These are phyloP conservation scores for Penicillium pulvis DNA, from an alignment of 495 filamentous ascomycete genomes.

Conservation along the genomic window DNA sequence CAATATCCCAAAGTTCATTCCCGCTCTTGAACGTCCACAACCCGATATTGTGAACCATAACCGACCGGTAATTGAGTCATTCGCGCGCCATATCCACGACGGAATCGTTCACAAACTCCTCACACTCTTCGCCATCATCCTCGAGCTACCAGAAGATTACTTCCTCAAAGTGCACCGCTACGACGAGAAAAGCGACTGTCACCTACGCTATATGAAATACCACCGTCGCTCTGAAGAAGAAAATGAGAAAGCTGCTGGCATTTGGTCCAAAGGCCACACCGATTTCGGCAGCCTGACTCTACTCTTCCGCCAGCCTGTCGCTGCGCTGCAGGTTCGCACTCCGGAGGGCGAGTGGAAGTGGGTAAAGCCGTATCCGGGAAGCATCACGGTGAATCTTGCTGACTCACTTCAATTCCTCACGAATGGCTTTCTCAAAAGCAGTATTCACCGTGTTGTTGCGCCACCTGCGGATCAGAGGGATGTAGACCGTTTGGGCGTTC, in stretches of 20 bases:
- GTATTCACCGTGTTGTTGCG: constrained; percentile 51
- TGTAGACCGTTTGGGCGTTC: constrained; percentile 46
- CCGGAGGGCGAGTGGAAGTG: constrained; percentile 32
- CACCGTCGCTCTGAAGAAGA: constrained; percentile 46
- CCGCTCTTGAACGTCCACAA: constrained; percentile 41
- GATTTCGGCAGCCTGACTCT: constrained; percentile 57
- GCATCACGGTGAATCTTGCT: constrained; percentile 51
- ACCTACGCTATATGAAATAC: constrained; percentile 60
- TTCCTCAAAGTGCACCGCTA: constrained; percentile 54
- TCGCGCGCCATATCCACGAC: constrained; percentile 49
- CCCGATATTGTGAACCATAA: constrained; percentile 43
- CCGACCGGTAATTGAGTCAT: constrained; percentile 47
- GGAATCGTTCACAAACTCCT: constrained; percentile 49
- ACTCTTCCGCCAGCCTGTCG: constrained; percentile 57
- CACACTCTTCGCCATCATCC: constrained; percentile 48
- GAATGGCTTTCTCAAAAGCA: constrained; percentile 47
- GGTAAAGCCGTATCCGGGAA: constrained; percentile 32
- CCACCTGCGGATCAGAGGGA: constrained; percentile 50
- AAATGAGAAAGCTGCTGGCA: constrained; percentile 40
- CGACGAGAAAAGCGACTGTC: constrained; percentile 44
- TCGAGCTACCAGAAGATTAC: constrained; percentile 55
- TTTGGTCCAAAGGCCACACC: constrained; percentile 52
- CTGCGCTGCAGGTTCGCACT: constrained; percentile 52
- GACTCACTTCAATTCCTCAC: constrained; percentile 49
- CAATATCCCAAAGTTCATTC: constrained; percentile 56